phyloP scores from a whole-genome alignment of 805 yeast species.

The Ogataea trehaloabstinens region DNA sequence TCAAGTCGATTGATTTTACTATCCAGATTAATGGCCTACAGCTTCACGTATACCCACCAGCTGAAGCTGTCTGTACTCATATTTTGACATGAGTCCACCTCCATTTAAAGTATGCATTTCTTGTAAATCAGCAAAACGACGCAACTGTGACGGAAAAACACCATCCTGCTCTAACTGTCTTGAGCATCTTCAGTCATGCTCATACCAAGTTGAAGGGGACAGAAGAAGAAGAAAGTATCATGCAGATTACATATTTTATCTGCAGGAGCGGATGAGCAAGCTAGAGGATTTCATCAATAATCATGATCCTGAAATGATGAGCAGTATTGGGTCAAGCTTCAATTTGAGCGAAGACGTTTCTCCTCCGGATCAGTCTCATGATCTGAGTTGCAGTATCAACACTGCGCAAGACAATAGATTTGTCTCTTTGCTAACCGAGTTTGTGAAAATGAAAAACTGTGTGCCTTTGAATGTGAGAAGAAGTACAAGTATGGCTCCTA shows the following conservation, averaged over 20 bases:
- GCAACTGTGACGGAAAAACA: slow-evolving; percentile 24
- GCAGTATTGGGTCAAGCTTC: not conserved
- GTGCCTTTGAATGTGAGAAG: not conserved
- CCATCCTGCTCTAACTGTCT: slow-evolving; percentile 25
- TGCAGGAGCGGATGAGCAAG: slow-evolving; percentile 23
- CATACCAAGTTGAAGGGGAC: slow-evolving; percentile 25
- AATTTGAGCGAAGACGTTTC: not conserved
- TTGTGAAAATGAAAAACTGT: not conserved
- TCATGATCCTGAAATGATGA: slow-evolving; percentile 18
- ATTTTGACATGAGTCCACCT: slow-evolving; percentile 3
- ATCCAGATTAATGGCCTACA: too few relatives aligned
- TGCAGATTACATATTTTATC: slow-evolving; percentile 31
- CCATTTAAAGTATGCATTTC: slow-evolving; percentile 13
- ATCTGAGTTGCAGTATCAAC: not conserved
- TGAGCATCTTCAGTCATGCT: slow-evolving; percentile 15
- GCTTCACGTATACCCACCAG: too few relatives aligned
- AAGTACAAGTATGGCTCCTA: not conserved
- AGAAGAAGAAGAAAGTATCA: slow-evolving; percentile 34
- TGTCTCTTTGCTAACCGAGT: slow-evolving; percentile 1
- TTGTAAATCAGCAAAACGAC: slow-evolving; percentile 17
- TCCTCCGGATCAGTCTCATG: not conserved
- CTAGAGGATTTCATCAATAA: slow-evolving; percentile 24
- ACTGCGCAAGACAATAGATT: not conserved
- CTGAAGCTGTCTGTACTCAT: too few relatives aligned
- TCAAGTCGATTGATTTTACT: too few relatives aligned